Evolutionary conservation across 129 eudicot genomes (phyloP).

Genomic region (Deinandra increscens): DNA sequence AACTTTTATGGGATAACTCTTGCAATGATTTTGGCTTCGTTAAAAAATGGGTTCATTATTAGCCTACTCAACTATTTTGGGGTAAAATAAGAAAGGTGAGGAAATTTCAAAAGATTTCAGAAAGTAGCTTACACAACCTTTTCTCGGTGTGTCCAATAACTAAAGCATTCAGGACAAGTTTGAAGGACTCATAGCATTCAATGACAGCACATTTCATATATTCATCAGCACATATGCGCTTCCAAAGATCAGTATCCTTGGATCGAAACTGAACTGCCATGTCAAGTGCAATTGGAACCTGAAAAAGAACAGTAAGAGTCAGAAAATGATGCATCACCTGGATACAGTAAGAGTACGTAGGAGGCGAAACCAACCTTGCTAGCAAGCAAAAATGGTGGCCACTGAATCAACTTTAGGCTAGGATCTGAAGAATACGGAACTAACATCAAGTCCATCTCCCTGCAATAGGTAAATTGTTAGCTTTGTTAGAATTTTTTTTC

Average conservation of each 20-base stretch:
- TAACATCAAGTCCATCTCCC: conserved; percentile 98
- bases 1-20: not conserved
- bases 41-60: conserved; percentile 1
- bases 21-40: conserved; percentile 6
- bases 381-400: conserved; percentile 99
- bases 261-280: conserved; percentile 91
- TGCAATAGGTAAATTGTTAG: conserved; percentile 38
- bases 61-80: conserved; percentile 16
- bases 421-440: conserved; percentile 97
- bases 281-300: conserved; percentile 96
- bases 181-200: conserved; percentile 98
- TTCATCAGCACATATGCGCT: conserved; percentile 94
- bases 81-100: conserved; percentile 21
- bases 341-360: conserved; percentile 5
- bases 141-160: conserved; percentile 89
- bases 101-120: conserved; percentile 8
- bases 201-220: conserved; percentile 95
- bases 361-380: conserved; percentile 62
- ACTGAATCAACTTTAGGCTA: conserved; percentile 78
- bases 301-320: conserved; percentile 35
- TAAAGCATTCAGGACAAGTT: conserved; percentile 75
- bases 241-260: conserved; percentile 93
- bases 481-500: conserved; percentile 16
- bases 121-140: conserved; percentile 54
- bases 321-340: conserved; percentile 19